Base-by-base conservation (phyloP, 2,329 filamentous ascomycete species). In the Exophiala lecanii-corni region DNA sequence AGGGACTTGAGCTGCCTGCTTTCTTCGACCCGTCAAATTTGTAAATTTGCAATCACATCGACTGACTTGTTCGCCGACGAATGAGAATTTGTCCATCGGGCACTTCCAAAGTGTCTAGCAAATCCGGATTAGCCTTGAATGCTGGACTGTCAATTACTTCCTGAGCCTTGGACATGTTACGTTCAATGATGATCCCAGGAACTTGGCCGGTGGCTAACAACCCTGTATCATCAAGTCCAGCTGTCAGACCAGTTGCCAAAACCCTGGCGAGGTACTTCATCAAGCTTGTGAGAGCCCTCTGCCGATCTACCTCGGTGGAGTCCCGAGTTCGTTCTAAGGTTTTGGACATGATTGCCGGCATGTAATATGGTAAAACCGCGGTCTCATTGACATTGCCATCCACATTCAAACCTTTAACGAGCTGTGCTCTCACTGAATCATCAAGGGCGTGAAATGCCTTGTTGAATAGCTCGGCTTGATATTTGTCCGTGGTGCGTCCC, bases 311-410 rank as follows among this genome's bases (percentile, higher is more conserved):
- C 2, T 36, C 36, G 13, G 50, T 46, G 6, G 40, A 51, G 7
- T 54, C 41, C 26, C 54, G 49, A 1, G 40, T 52, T 12, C 43
- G 46, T 36, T 59, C 53, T 25, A 66, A 51, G 1, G 55, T 57
- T 31, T 60, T 59, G 4, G 57, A 56, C 18, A 65, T 50, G 9
- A 66, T 54, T 2, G 62, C 63, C 2, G 65, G 64, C 47, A 63
- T 62, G 31, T 68, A 68, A 23, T 65, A 66, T 3, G 61, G 60
- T 5, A 64, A 49, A 9, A 67, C 57, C 0, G 64, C 65, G 5
- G 57, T 58, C 23, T 59, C 55, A 15, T 59, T 57, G 21, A 57
- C 49, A 3, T 59, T 51, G 1, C 65, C 65, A 41, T 66, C 61
- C 9, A 64, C 55, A 43, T 62, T 67, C 16, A 68, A 52, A 18